phyloP scores from a whole-genome alignment of 495 filamentous ascomycete genomes.

The Neurospora sp. region DNA sequence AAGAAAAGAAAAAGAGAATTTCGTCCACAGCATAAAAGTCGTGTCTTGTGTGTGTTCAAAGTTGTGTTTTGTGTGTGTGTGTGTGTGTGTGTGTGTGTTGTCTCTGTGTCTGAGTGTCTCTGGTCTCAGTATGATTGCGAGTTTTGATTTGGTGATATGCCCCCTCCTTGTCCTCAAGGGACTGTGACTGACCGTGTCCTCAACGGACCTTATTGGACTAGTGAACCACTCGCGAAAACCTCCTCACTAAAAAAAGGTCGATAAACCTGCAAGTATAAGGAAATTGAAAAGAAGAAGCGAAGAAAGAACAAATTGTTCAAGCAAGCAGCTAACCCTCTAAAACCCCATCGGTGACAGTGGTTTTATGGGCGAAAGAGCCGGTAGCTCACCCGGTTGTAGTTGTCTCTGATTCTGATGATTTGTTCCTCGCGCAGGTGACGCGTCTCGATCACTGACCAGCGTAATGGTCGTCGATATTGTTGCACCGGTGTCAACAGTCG shows the following conservation, averaged over 20 bases:
- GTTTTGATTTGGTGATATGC: background rate
- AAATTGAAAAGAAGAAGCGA: background rate
- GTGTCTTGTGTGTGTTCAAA: background rate
- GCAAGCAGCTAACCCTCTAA: slow-evolving; percentile 6
- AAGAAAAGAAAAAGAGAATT: background rate
- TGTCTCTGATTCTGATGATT: background rate
- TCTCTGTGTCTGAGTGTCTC: background rate
- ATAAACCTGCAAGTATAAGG: background rate
- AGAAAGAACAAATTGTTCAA: background rate
- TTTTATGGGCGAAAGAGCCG: slow-evolving; percentile 57
- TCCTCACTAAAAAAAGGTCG: background rate
- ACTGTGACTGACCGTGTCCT: background rate
- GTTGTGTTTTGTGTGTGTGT: background rate
- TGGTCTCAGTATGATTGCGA: too few species aligned
- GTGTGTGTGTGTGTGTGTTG: background rate
- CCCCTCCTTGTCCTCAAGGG: background rate
- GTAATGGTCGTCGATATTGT: slow-evolving; percentile 33
- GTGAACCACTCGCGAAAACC: background rate
- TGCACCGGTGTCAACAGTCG: slow-evolving; percentile 23
- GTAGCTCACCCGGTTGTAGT: slow-evolving; percentile 23
- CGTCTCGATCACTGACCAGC: slow-evolving; percentile 30
- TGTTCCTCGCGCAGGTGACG: slow-evolving; percentile 20
- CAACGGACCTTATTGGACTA: background rate
- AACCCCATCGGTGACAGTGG: slow-evolving; percentile 63
- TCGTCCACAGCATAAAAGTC: slow-evolving; percentile 10